phyloP scores from a whole-genome alignment of 2,329 filamentous ascomycete genomes.

The Lecanicillium sp. region DNA sequence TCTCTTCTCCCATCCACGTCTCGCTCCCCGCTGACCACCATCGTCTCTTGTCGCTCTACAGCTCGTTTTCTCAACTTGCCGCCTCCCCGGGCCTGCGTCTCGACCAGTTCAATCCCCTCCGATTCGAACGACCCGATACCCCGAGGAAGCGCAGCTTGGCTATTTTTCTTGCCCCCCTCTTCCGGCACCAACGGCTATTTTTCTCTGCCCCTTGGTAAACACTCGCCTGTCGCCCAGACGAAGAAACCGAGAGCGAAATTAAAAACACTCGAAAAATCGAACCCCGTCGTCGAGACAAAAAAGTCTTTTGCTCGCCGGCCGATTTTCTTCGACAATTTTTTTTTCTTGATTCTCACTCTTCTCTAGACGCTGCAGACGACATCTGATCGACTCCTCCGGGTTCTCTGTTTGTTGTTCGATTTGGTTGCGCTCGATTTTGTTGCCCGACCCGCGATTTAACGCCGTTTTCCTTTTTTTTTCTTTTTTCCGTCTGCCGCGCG shows the following conservation, averaged over 20 bases:
- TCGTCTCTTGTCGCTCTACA: background rate
- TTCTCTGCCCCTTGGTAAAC: conserved; percentile 7
- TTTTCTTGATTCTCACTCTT: background rate
- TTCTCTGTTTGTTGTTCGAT: conserved; percentile 10
- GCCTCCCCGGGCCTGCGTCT: conserved; percentile 1
- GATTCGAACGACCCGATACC: conserved; percentile 8
- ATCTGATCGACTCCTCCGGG: background rate
- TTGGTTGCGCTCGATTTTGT: conserved; percentile 2
- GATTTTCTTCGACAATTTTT: background rate
- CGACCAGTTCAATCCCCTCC: conserved; percentile 4
- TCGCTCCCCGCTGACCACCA: background rate
- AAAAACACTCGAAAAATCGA: too few species aligned
- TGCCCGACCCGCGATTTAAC: conserved; percentile 3
- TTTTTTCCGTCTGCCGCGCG: conserved; percentile 9
- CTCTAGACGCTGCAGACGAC: background rate
- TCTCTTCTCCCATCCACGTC: background rate
- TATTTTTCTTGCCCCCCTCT: background rate
- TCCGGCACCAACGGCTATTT: background rate
- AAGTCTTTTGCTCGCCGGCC: conserved; percentile 3
- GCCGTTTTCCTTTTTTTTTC: background rate
- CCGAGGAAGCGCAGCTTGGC: conserved; percentile 6
- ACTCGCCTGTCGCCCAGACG: background rate
- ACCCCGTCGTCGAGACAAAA: too few species aligned
- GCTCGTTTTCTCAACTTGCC: background rate
- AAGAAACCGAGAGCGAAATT: background rate